Evolutionary conservation across 768 basidiomycete genomes (phyloP).

Genomic region (Lentinula sp.): DNA sequence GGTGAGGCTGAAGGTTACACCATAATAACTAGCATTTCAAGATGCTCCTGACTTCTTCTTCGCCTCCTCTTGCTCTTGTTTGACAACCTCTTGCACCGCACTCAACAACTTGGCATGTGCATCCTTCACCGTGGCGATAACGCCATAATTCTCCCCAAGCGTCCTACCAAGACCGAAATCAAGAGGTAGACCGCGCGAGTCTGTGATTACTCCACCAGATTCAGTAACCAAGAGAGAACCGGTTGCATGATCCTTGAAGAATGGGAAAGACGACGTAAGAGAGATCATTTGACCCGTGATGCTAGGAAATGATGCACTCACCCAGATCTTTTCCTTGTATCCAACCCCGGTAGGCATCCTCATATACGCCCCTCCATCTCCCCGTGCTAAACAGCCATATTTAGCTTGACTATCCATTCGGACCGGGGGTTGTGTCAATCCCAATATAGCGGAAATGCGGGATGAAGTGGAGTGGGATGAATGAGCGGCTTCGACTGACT

Average conservation of each 20-base stretch:
- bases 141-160: slow-evolving; percentile 79
- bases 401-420: slow-evolving; percentile 98
- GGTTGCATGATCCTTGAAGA: slow-evolving; percentile 73
- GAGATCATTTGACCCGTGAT: not conserved
- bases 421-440: slow-evolving; percentile 57
- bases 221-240: slow-evolving; percentile 82
- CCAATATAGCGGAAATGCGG: slow-evolving; percentile 60
- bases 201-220: slow-evolving; percentile 84
- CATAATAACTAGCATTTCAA: not conserved
- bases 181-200: slow-evolving; percentile 72
- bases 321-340: slow-evolving; percentile 97
- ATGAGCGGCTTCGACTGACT: slow-evolving; percentile 90
- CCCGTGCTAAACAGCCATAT: slow-evolving; percentile 80
- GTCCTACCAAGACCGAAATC: slow-evolving; percentile 87
- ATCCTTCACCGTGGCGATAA: slow-evolving; percentile 75
- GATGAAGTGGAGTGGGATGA: slow-evolving; percentile 85
- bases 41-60: not conserved
- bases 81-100: slow-evolving; percentile 59
- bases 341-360: slow-evolving; percentile 73
- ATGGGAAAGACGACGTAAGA: not conserved
- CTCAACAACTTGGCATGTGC: slow-evolving; percentile 64
- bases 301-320: slow-evolving; percentile 20
- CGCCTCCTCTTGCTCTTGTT: not conserved
- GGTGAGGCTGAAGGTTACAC: too few relatives aligned
- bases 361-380: slow-evolving; percentile 80